A percentile compares a stretch with the other conserved stretches of the same genome.
Evolutionary conservation across 2,329 filamentous ascomycete species (phyloP).

Genomic region (Fusarium scirpi): DNA sequence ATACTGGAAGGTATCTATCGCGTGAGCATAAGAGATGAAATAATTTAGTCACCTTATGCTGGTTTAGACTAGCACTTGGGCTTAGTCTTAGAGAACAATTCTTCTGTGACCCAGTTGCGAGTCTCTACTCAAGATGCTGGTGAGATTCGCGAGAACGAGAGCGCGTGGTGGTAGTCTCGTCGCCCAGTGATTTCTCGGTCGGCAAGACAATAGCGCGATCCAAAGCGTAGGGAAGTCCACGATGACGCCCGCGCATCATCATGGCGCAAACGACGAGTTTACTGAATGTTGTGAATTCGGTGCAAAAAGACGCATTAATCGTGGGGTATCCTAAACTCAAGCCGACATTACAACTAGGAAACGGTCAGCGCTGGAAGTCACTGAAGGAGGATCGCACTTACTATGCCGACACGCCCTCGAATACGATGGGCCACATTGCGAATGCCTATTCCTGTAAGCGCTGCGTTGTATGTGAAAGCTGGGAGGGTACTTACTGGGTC

Average conservation of each 20-base stretch:
- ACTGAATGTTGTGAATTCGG: conserved; percentile 49
- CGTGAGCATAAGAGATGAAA: neutral
- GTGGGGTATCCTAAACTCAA: conserved; percentile 52
- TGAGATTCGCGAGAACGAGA: conserved; percentile 16
- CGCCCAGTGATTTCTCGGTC: conserved; percentile 37
- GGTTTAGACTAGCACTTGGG: neutral
- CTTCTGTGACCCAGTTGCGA: neutral
- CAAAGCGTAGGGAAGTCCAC: conserved; percentile 51
- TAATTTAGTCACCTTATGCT: neutral
- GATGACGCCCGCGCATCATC: conserved; percentile 55
- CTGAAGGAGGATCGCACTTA: conserved; percentile 25
- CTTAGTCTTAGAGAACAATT: neutral
- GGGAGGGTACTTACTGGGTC: conserved; percentile 41
- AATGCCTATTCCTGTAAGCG: conserved; percentile 42
- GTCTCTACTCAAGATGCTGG: conserved; percentile 27
- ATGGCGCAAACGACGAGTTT: conserved; percentile 54
- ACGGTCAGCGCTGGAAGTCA: conserved; percentile 10
- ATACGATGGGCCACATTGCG: conserved; percentile 50
- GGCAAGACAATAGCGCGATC: conserved; percentile 53
- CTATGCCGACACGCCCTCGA: conserved; percentile 53
- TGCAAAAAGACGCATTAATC: conserved; percentile 48
- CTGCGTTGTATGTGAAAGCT: rapidly evolving
- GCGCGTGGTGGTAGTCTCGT: conserved; percentile 13
- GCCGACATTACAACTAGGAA: conserved; percentile 51
- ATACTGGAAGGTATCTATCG: neutral